phyloP scores from a whole-genome alignment of 257 asterid species.

The Plantago major region DNA sequence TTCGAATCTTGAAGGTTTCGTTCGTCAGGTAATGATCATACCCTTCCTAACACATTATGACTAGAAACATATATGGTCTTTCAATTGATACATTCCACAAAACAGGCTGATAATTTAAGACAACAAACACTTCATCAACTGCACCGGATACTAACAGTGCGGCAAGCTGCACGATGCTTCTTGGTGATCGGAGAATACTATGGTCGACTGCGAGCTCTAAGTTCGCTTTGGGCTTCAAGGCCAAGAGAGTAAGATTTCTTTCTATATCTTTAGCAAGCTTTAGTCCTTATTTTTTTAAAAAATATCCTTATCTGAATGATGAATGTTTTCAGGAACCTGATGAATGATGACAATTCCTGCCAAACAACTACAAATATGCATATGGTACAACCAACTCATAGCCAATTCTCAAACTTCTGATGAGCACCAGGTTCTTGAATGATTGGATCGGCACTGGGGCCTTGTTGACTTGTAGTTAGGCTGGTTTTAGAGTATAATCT shows the following conservation, averaged over 20 bases:
- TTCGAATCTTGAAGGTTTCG: constrained; percentile 78
- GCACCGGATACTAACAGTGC: constrained; percentile 59
- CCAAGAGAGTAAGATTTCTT: constrained; percentile 72
- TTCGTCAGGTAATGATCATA: constrained; percentile 60
- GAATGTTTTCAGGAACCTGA: constrained; percentile 40
- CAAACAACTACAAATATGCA: constrained; percentile 68
- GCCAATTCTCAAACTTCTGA: constrained; percentile 74
- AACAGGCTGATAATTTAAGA: constrained; percentile 87
- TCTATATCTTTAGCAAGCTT: background rate
- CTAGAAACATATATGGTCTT: background rate
- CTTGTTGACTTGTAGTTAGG: constrained; percentile 18
- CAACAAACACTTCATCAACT: constrained; percentile 89
- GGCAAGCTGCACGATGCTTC: constrained; percentile 85
- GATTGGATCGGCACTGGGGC: constrained; percentile 21
- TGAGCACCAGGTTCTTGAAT: constrained; percentile 14
- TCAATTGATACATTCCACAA: background rate
- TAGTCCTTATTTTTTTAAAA: too few relatives aligned
- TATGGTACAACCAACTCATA: constrained; percentile 63
- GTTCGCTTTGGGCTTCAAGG: constrained; percentile 91
- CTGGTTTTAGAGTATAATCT: constrained; percentile 28
- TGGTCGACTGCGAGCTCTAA: constrained; percentile 78
- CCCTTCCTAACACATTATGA: background rate
- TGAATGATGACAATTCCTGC: constrained; percentile 59
- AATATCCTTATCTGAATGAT: background rate
- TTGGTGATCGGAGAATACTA: constrained; percentile 86